A percentile compares a stretch with the other conserved stretches of the same genome.
phyloP scores from a whole-genome alignment of 2,329 filamentous ascomycete species.

The Lasiodiplodia sp. region DNA sequence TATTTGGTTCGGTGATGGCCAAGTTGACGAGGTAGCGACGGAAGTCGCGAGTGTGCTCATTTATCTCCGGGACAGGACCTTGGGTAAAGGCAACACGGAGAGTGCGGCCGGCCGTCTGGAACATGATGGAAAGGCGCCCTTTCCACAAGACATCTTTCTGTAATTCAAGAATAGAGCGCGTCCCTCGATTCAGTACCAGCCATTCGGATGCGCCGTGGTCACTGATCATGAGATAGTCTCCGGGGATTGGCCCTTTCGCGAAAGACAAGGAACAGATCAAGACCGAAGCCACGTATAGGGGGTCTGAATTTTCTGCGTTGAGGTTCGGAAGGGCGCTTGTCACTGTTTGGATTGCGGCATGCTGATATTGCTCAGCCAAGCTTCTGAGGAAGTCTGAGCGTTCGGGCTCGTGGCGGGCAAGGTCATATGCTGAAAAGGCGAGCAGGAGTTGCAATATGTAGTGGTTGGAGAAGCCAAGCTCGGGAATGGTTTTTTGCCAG shows the following conservation, averaged over 20 bases:
- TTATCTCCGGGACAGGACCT: not conserved
- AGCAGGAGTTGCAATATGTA: conserved; percentile 53
- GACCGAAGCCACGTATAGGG: not conserved
- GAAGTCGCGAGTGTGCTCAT: not conserved
- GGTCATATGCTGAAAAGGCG: conserved; percentile 54
- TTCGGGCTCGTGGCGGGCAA: conserved; percentile 33
- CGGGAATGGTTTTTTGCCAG: conserved; percentile 32
- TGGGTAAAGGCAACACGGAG: not conserved
- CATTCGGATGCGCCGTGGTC: conserved; percentile 13
- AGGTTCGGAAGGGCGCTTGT: conserved; percentile 1
- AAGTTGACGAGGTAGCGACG: not conserved
- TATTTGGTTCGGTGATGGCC: conserved; percentile 9
- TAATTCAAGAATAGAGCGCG: conserved; percentile 10
- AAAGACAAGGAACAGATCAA: not conserved
- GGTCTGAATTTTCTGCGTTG: conserved; percentile 4
- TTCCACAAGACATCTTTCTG: not conserved
- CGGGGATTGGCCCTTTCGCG: conserved; percentile 5
- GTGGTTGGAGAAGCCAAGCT: conserved; percentile 37
- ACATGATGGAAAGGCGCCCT: conserved; percentile 5
- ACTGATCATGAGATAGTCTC: conserved; percentile 20
- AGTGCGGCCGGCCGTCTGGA: not conserved
- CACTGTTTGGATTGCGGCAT: not conserved
- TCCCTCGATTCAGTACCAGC: conserved; percentile 16
- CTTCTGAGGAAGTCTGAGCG: not conserved
- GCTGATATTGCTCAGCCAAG: conserved; percentile 5